These are phyloP conservation scores for Cucumis variabilis DNA, from an alignment of 331 rosid species.

Conservation along the genomic window DNA sequence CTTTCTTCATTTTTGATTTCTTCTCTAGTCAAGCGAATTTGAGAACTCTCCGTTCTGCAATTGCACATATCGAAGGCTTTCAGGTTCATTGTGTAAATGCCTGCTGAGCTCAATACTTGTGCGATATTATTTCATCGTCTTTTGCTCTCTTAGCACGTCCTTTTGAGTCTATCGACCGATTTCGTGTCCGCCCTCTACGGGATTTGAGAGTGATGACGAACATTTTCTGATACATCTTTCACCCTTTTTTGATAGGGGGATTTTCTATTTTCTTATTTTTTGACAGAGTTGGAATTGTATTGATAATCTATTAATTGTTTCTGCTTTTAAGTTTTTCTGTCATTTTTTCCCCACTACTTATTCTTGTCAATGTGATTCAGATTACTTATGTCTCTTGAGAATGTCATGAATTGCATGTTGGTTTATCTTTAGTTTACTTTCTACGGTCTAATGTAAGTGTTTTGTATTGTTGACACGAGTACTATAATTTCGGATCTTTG, in stretches of 20 bases:
- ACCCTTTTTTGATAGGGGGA: background rate
- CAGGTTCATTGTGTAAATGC: conserved; percentile 37
- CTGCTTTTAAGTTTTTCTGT: too few relatives aligned
- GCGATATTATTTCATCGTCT: conserved; percentile 58
- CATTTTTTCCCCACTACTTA: background rate
- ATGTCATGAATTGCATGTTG: background rate
- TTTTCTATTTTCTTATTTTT: background rate
- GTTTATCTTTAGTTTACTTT: background rate
- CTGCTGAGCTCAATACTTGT: conserved; percentile 80
- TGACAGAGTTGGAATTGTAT: background rate
- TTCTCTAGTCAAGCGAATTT: background rate
- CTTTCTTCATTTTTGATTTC: background rate
- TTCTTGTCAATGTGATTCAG: background rate
- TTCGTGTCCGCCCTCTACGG: conserved; percentile 35
- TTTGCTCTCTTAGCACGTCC: conserved; percentile 38
- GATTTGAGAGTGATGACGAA: conserved; percentile 51
- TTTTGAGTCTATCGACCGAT: conserved; percentile 41
- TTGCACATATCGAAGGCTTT: conserved; percentile 94
- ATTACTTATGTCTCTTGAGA: background rate
- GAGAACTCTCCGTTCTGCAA: background rate
- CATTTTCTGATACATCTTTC: conserved; percentile 35
- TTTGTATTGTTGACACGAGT: background rate
- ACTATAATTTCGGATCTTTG: background rate
- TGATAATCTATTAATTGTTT: background rate
- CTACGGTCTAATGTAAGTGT: too few relatives aligned